Evolutionary conservation across 352 stramenopile genomes (phyloP).

Genomic region (Phytophthora foliorum): DNA sequence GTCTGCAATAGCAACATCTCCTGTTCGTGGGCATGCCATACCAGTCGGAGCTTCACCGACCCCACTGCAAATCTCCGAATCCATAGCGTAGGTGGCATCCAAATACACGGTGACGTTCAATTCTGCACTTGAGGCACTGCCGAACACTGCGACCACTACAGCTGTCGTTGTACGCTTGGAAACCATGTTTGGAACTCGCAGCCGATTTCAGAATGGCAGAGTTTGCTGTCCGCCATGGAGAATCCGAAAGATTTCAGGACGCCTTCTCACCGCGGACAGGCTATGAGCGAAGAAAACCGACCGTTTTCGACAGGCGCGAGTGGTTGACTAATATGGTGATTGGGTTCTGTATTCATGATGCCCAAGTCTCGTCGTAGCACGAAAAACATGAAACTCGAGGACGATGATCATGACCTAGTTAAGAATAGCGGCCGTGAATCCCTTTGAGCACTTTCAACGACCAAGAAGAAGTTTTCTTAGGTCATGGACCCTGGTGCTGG

Average conservation of each 20-base stretch:
- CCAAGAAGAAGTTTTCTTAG: not conserved
- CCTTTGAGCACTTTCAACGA: not conserved
- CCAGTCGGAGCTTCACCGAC: slow-evolving; percentile 40
- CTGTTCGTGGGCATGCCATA: slow-evolving; percentile 48
- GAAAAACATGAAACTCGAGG: slow-evolving; percentile 1
- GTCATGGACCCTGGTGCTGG: slow-evolving; percentile 1
- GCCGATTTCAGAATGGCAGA: slow-evolving; percentile 18
- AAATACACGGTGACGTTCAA: slow-evolving; percentile 24
- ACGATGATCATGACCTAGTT: not conserved
- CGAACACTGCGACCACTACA: not conserved
- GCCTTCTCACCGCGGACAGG: slow-evolving; percentile 15
- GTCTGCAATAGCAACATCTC: slow-evolving; percentile 40
- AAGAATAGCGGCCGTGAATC: slow-evolving; percentile 6
- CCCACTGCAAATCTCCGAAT: slow-evolving; percentile 48
- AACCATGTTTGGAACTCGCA: slow-evolving; percentile 8
- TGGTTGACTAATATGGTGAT: no score
- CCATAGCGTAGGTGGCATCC: slow-evolving; percentile 62
- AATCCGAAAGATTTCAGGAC: slow-evolving; percentile 11
- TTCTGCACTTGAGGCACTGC: slow-evolving; percentile 7
- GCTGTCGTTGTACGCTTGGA: slow-evolving; percentile 1
- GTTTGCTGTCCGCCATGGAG: slow-evolving; percentile 2
- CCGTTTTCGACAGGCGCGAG: slow-evolving; percentile 16
- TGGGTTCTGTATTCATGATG: not conserved
- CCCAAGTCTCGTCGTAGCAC: not conserved
- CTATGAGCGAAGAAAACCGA: slow-evolving; percentile 1